Base-by-base conservation (phyloP, 176 grass and related monocot genomes). In the Juncus inflexus region DNA sequence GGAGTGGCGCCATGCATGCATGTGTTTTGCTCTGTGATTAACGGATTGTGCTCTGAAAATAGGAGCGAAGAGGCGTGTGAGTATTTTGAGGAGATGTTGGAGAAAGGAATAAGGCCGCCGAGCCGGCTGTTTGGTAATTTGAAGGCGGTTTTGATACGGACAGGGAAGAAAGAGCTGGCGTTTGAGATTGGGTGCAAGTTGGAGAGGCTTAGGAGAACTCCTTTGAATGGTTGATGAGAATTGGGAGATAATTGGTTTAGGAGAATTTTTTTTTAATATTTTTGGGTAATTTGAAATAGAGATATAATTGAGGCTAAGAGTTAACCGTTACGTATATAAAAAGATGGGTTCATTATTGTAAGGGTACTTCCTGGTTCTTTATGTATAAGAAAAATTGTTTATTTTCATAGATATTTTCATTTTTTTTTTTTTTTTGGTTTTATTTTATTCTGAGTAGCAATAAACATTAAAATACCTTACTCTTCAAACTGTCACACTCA, bases 31-130 rank as follows among this genome's bases (percentile, higher is more conserved):
- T 49, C 87, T 67, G 62, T 90, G 77, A 86, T 86, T 36, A 90
- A 67, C 38, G 83, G 80, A 12, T 51, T 90, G 47, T 83, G 80
- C 80, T 81, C 58, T 52, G 80, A 83, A 55, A 90, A 90, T 72
- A 77, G 77, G 69, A 58, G 86, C 10, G 87, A 86, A 74, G 87
- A 90, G 74, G 87, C 83, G 74, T 90, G 83, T 50, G 12, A 38
- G 35, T 90, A 83, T 86, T 90, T 90, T 45, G 78, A 79, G 42
- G 81, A 85, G 78, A 90, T 90, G 86, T 52, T 89, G 74, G 78
- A 81, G 66, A 89, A 75, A 65, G 86, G 86, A 53, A 89, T 89
- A 74, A 84, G 81, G 35, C 81, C 81, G 62, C 83, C 87, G 56
- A 83, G 77, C 40, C 74, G 78, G 7, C 75, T 90, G 54, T 86